These are phyloP conservation scores for Daldinia eschscholtzii DNA, from an alignment of 2,329 filamentous ascomycete species.

Conservation along the genomic window DNA sequence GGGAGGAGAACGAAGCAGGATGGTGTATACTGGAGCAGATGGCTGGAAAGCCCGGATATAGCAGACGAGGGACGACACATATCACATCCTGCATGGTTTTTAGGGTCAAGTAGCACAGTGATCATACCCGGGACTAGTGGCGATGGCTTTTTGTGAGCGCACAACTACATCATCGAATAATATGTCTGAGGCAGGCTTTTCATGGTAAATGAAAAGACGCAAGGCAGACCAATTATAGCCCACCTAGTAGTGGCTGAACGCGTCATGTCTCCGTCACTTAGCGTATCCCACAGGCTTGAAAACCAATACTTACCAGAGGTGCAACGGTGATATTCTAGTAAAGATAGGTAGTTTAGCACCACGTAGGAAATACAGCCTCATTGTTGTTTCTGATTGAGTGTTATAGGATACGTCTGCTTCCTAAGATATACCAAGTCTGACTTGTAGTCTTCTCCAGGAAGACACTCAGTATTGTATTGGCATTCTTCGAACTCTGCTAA, in stretches of 20 bases:
- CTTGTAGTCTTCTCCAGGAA: no score
- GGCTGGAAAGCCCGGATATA: background rate
- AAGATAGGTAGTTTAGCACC: background rate
- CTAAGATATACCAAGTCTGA: no score
- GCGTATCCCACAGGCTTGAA: conserved; percentile 1
- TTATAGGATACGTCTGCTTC: background rate
- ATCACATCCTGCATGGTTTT: background rate
- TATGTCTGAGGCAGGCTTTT: background rate
- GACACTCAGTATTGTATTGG: no score
- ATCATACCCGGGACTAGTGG: background rate
- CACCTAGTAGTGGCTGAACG: background rate
- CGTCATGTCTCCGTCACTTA: conserved; percentile 33
- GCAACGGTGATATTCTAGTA: no score
- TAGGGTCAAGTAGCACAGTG: background rate
- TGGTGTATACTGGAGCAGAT: background rate
- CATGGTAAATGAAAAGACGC: background rate
- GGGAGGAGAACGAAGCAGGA: background rate
- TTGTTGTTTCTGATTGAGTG: background rate
- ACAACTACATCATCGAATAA: conserved; percentile 12
- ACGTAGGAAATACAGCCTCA: background rate
- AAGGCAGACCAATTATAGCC: background rate
- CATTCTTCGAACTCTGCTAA: no score
- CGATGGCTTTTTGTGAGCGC: background rate
- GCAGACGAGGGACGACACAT: background rate
- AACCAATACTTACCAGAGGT: background rate